Percentiles rank a stretch among this genome's conserved stretches.
Evolutionary conservation across 2,329 filamentous ascomycete species (phyloP).

Genomic region (Cladosporium oxysporum): DNA sequence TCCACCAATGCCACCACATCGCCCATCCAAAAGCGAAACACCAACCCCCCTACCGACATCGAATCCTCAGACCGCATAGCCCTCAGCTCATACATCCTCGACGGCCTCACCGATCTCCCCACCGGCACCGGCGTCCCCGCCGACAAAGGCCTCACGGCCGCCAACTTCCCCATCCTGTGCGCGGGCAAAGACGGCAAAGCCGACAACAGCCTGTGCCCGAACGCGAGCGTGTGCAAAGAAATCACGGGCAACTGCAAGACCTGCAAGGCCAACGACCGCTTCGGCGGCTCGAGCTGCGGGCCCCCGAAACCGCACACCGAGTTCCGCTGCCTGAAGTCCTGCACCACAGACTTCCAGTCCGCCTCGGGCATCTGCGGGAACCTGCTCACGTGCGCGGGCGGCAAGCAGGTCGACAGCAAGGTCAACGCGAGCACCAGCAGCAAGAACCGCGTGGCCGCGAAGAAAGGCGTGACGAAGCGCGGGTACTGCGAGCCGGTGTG

Average conservation of each 20-base stretch:
- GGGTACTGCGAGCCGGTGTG: neutral
- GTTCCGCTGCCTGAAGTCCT: neutral
- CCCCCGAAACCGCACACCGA: neutral
- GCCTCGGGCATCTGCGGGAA: neutral
- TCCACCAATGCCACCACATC: constrained; percentile 24
- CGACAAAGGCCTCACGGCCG: neutral
- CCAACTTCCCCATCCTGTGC: constrained; percentile 6
- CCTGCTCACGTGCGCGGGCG: neutral
- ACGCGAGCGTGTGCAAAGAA: neutral
- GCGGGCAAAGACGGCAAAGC: neutral
- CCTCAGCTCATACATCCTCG: constrained; percentile 1
- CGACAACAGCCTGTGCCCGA: neutral
- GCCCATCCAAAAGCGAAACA: neutral
- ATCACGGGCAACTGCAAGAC: neutral
- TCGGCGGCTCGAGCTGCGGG: neutral
- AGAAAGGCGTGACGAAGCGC: neutral
- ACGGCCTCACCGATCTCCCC: neutral
- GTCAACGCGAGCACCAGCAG: neutral
- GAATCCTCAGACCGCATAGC: neutral
- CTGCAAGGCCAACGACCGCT: neutral
- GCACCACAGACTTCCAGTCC: neutral
- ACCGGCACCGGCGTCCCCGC: neutral
- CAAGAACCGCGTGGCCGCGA: neutral
- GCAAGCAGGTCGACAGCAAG: neutral
- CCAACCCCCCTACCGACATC: neutral